These are phyloP conservation scores for Cylindrotheca fusiformis DNA, from an alignment of 108 stramenopile species.

Conservation along the genomic window DNA sequence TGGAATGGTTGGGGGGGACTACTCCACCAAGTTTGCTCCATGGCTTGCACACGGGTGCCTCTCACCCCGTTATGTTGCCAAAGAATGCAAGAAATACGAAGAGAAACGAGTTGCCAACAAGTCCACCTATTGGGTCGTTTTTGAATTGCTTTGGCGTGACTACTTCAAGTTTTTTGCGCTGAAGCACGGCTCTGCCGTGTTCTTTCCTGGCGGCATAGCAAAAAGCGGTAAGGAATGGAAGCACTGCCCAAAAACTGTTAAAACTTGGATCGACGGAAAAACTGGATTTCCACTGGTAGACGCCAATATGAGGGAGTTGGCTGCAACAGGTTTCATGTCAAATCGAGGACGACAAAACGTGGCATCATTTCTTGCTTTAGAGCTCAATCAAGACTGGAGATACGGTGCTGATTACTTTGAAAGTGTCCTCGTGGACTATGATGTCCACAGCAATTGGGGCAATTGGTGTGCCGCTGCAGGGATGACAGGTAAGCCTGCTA, in stretches of 20 bases:
- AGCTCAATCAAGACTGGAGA: constrained; percentile 96
- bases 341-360: constrained; percentile 98
- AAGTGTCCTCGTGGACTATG: constrained; percentile 88
- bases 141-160: constrained; percentile 96
- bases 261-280: constrained; percentile 81
- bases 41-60: constrained; percentile 95
- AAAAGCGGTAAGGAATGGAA: constrained; percentile 49
- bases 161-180: constrained; percentile 92
- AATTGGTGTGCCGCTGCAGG: constrained; percentile 92
- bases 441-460: constrained; percentile 93
- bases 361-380: constrained; percentile 88
- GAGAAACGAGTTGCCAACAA: constrained; percentile 85
- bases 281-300: constrained; percentile 93
- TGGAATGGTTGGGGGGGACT: constrained; percentile 94
- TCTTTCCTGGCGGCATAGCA: constrained; percentile 75
- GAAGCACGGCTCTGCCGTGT: constrained; percentile 86
- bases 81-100: constrained; percentile 87
- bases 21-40: constrained; percentile 93
- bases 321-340: constrained; percentile 94
- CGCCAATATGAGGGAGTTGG: constrained; percentile 98
- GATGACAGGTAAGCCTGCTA: no score
- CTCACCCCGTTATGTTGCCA: constrained; percentile 82
- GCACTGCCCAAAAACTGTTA: constrained; percentile 53
- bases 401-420: constrained; percentile 95
- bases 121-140: constrained; percentile 96